These are phyloP conservation scores for Nigrospora oryzae DNA, from an alignment of 2,329 filamentous ascomycete genomes.

Conservation along the genomic window DNA sequence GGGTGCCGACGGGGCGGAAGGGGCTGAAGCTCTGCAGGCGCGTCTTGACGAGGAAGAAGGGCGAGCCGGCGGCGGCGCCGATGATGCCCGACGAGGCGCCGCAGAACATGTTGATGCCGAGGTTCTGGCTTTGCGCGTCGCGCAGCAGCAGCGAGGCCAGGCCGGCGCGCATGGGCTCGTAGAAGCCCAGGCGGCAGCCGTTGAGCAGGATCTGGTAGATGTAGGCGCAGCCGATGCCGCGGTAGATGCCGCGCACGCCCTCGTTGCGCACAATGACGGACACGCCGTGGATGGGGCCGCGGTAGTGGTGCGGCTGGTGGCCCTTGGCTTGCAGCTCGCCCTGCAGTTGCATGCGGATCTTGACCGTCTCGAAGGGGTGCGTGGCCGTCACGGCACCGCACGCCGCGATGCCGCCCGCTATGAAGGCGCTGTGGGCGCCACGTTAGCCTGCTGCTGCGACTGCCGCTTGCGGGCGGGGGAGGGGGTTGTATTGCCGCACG, in stretches of 20 bases:
- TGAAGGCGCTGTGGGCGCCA: slow-evolving; percentile 58
- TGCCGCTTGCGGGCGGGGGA: too few species aligned
- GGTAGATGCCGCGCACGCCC: slow-evolving; percentile 75
- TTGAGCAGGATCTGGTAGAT: slow-evolving; percentile 95
- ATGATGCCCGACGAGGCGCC: slow-evolving; percentile 85
- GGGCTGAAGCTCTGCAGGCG: slow-evolving; percentile 89
- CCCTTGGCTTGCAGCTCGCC: slow-evolving; percentile 86
- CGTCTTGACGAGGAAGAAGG: slow-evolving; percentile 97
- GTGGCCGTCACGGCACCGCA: slow-evolving; percentile 97
- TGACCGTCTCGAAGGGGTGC: slow-evolving; percentile 97
- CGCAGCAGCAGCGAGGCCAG: slow-evolving; percentile 63
- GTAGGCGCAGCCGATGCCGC: slow-evolving; percentile 86
- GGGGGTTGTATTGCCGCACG: too few species aligned
- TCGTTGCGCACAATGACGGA: slow-evolving; percentile 87
- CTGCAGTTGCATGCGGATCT: slow-evolving; percentile 95
- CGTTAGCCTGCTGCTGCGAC: too few species aligned
- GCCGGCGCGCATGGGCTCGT: slow-evolving; percentile 79
- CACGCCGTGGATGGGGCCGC: slow-evolving; percentile 84
- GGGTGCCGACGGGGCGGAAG: slow-evolving; percentile 90
- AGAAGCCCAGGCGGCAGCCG: slow-evolving; percentile 93
- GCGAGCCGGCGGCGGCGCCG: slow-evolving; percentile 85
- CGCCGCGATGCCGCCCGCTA: slow-evolving; percentile 91
- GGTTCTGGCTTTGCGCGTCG: slow-evolving; percentile 68
- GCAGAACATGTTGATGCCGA: slow-evolving; percentile 88
- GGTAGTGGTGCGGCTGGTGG: slow-evolving; percentile 81